phyloP scores from a whole-genome alignment of 371 early-diverging fungal genomes.

The Circinella minor region DNA sequence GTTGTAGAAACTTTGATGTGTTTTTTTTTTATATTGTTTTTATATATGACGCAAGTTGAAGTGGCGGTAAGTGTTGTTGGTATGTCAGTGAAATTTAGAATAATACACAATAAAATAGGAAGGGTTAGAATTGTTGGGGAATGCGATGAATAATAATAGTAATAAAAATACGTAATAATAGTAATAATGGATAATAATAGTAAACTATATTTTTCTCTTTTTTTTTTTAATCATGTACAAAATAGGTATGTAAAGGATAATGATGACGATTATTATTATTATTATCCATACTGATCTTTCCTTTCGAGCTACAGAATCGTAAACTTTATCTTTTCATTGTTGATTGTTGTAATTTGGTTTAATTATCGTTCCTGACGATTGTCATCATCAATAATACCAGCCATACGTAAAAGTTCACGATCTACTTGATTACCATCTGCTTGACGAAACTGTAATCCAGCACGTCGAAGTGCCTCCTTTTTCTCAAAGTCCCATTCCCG shows the following conservation, averaged over 20 bases:
- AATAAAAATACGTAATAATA: too few species aligned
- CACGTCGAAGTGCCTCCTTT: slow-evolving; percentile 51
- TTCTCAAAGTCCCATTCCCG: slow-evolving; percentile 67
- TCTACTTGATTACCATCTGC: slow-evolving; percentile 45
- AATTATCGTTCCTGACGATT: slow-evolving; percentile 16
- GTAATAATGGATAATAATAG: too few species aligned
- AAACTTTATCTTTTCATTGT: too few species aligned
- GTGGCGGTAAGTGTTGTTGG: neutral
- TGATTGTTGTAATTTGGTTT: too few species aligned
- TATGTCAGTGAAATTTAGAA: slow-evolving; percentile 6
- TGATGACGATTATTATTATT: too few species aligned
- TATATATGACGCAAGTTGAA: neutral
- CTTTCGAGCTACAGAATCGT: neutral
- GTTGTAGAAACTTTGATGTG: neutral
- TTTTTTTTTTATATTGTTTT: neutral
- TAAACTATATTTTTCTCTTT: too few species aligned
- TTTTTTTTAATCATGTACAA: too few species aligned
- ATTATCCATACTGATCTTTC: too few species aligned
- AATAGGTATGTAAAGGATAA: too few species aligned
- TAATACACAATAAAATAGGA: neutral
- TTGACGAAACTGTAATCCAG: slow-evolving; percentile 50
- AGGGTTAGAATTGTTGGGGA: too few species aligned
- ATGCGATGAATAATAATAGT: neutral
- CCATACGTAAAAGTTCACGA: slow-evolving; percentile 50
- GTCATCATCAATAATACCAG: slow-evolving; percentile 49